Evolutionary conservation across 2,329 filamentous ascomycete species (phyloP).

Genomic region (Chrysoporthe puriensis): DNA sequence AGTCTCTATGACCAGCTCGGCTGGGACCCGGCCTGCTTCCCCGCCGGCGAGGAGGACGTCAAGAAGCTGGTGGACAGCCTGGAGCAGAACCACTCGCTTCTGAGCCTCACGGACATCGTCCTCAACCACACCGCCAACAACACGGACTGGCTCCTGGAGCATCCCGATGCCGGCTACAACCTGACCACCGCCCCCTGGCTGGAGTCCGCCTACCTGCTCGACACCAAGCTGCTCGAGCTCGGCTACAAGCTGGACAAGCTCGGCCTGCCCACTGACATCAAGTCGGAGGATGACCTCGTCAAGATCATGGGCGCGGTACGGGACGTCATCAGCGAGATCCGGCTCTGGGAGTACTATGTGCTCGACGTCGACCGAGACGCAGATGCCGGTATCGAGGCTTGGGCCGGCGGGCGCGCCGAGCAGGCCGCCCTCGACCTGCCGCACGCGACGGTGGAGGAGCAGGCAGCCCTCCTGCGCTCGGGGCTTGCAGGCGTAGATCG

Average conservation of each 20-base stretch:
- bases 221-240: conserved; percentile 71
- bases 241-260: conserved; percentile 71
- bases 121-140: conserved; percentile 98
- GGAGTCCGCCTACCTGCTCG: conserved; percentile 65
- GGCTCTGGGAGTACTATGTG: conserved; percentile 93
- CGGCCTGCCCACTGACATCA: conserved; percentile 76
- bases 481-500: conserved; percentile 73
- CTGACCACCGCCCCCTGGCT: conserved; percentile 84
- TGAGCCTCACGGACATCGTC: conserved; percentile 93
- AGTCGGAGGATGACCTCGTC: conserved; percentile 71
- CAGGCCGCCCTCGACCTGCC: conserved; percentile 54
- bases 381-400: conserved; percentile 70
- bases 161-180: conserved; percentile 96
- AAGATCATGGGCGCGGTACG: conserved; percentile 85
- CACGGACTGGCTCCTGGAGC: conserved; percentile 89
- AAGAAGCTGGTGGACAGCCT: conserved; percentile 76
- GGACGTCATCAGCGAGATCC: conserved; percentile 74
- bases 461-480: conserved; percentile 66
- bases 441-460: conserved; percentile 50
- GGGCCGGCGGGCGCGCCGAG: conserved; percentile 58
- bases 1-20: conserved; percentile 90
- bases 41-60: conserved; percentile 82
- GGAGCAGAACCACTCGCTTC: conserved; percentile 80
- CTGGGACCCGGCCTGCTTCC: conserved; percentile 84
- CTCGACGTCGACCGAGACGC: conserved; percentile 77